Percentiles rank a stretch among this genome's conserved stretches.
phyloP scores from a whole-genome alignment of 768 basidiomycete species.

The Calvatia gigantea region DNA sequence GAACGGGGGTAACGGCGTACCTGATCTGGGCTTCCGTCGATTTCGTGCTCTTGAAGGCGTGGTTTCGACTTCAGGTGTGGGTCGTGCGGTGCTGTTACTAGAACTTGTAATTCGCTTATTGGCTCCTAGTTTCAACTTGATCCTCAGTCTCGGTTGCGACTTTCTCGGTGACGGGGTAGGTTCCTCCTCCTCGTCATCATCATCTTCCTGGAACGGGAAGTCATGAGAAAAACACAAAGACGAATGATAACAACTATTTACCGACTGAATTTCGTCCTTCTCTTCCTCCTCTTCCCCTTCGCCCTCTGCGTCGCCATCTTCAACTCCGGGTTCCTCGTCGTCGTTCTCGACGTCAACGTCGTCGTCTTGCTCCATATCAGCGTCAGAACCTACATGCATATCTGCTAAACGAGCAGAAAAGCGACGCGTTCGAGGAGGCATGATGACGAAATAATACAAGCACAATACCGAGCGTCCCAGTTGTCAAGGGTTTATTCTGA shows the following conservation, averaged over 20 bases:
- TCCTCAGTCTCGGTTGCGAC: slow-evolving; percentile 50
- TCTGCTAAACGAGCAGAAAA: slow-evolving; percentile 29
- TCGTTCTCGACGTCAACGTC: slow-evolving; percentile 38
- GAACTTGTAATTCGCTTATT: slow-evolving; percentile 25
- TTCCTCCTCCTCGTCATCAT: slow-evolving; percentile 23
- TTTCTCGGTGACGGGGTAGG: slow-evolving; percentile 22
- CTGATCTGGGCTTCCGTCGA: slow-evolving; percentile 20
- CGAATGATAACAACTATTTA: neutral
- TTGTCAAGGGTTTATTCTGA: slow-evolving; percentile 7
- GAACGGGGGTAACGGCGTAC: slow-evolving; percentile 10
- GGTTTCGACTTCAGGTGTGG: slow-evolving; percentile 20
- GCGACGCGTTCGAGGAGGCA: slow-evolving; percentile 31
- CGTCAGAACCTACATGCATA: slow-evolving; percentile 30
- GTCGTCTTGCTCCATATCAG: slow-evolving; percentile 31
- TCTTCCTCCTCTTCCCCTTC: slow-evolving; percentile 30
- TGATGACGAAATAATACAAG: slow-evolving; percentile 12
- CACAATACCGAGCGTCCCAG: neutral
- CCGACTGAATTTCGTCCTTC: slow-evolving; percentile 28
- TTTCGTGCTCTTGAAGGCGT: slow-evolving; percentile 25
- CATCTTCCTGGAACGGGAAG: slow-evolving; percentile 11
- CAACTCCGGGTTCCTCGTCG: slow-evolving; percentile 31
- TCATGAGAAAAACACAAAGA: neutral
- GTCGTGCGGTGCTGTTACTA: slow-evolving; percentile 22
- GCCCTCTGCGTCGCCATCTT: slow-evolving; percentile 23
- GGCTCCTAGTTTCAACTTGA: slow-evolving; percentile 56